A percentile compares a stretch with the other conserved stretches of the same genome.
Conservation (phyloP, 1,284 basidiomycete species). For the Ceratorhiza oryzae-sativae region DNA sequence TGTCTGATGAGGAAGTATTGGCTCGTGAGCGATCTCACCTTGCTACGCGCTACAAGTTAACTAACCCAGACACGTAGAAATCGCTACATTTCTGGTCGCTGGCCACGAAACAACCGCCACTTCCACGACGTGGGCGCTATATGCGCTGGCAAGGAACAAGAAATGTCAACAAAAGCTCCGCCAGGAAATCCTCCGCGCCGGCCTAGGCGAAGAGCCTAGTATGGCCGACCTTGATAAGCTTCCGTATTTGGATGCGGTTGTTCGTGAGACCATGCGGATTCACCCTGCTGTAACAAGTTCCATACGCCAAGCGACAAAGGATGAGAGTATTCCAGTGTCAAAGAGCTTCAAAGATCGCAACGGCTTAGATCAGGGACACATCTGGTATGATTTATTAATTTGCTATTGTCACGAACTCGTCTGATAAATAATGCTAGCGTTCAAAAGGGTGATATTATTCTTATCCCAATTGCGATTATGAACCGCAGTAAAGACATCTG, state of each 20-base stretch:
- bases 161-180: constrained; percentile 55
- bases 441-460: background rate
- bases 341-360: constrained; percentile 36
- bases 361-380: constrained; percentile 48
- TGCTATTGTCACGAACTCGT: background rate
- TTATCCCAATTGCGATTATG: background rate
- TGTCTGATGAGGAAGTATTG: constrained; percentile 57
- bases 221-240: constrained; percentile 41
- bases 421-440: background rate
- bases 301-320: constrained; percentile 35
- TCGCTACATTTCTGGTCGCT: constrained; percentile 38
- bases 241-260: constrained; percentile 46
- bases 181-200: constrained; percentile 51
- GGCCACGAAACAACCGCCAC: constrained; percentile 53
- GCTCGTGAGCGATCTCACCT: constrained; percentile 53
- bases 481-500: background rate
- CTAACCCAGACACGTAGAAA: background rate
- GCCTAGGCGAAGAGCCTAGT: constrained; percentile 40
- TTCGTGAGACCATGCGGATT: constrained; percentile 49
- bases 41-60: background rate
- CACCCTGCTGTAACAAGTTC: constrained; percentile 45
- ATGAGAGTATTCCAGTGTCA: constrained; percentile 38
- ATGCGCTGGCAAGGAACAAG: constrained; percentile 52
- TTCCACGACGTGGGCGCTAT: constrained; percentile 56
- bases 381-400: constrained; percentile 47